Conservation (phyloP, 2,329 filamentous ascomycete genomes). For the Fusarium devonianum region DNA sequence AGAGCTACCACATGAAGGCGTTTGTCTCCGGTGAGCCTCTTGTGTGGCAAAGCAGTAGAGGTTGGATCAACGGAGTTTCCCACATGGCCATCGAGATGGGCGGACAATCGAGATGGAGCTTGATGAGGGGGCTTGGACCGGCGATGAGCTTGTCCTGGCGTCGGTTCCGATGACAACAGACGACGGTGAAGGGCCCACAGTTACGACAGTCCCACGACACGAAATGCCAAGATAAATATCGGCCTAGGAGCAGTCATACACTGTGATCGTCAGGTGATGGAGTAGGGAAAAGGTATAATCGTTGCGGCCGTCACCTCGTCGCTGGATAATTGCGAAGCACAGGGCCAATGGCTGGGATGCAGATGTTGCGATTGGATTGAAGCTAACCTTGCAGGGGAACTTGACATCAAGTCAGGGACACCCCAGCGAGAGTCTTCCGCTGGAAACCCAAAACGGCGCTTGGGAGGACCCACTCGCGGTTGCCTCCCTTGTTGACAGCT, state of each 20-base stretch:
- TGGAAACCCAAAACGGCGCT: slow-evolving; percentile 25
- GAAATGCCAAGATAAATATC: not conserved
- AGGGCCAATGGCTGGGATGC: slow-evolving; percentile 1
- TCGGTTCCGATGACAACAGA: not conserved
- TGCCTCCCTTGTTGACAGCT: slow-evolving; percentile 18
- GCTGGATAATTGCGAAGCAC: not conserved
- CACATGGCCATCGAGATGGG: slow-evolving; percentile 8
- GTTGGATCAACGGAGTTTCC: slow-evolving; percentile 6
- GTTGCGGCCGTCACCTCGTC: not conserved
- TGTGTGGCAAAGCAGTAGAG: not conserved
- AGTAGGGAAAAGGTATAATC: not conserved
- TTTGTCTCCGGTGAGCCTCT: slow-evolving; percentile 1
- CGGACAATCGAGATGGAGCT: slow-evolving; percentile 7
- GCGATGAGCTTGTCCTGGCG: not conserved
- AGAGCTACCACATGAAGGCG: not conserved
- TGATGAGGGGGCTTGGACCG: slow-evolving; percentile 1
- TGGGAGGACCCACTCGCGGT: slow-evolving; percentile 2
- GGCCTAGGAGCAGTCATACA: not conserved
- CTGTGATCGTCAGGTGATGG: not conserved
- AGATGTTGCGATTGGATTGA: slow-evolving; percentile 8
- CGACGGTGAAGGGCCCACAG: not conserved
- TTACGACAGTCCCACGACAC: not conserved
- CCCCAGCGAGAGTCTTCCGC: slow-evolving; percentile 22
- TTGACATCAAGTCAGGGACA: slow-evolving; percentile 22
- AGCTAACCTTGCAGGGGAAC: not conserved